Conservation (phyloP, 2,329 filamentous ascomycete species). For the Alternaria hordeiaustralica region DNA sequence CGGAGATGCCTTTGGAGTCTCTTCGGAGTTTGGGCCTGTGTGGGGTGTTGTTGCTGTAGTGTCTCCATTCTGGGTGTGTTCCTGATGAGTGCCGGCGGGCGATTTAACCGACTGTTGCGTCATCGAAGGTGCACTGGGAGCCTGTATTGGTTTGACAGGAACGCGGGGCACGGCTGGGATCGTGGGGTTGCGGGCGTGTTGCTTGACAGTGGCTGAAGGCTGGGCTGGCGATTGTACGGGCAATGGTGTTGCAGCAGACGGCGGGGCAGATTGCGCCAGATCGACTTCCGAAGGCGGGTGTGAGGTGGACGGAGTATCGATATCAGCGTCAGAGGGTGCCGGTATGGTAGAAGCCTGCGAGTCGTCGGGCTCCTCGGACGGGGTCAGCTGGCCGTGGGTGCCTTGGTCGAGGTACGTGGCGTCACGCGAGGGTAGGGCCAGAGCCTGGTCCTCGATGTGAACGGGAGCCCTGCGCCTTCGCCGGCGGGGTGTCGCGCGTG, state of each 20-base stretch:
- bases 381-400: constrained; percentile 44
- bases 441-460: constrained; percentile 45
- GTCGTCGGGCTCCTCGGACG: constrained; percentile 47
- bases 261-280: constrained; percentile 63
- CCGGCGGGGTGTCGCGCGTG: constrained; percentile 54
- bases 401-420: constrained; percentile 18
- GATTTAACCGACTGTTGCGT: constrained; percentile 47
- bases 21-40: constrained; percentile 30
- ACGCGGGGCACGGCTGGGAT: constrained; percentile 61
- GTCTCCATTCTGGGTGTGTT: constrained; percentile 14
- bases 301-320: constrained; percentile 65
- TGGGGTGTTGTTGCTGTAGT: constrained; percentile 17
- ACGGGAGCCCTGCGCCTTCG: constrained; percentile 53
- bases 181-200: constrained; percentile 52
- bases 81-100: constrained; percentile 19
- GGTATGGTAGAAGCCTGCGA: constrained; percentile 55
- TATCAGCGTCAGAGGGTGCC: constrained; percentile 54
- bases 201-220: constrained; percentile 39
- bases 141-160: constrained; percentile 54
- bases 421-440: constrained; percentile 60
- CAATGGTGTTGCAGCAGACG: constrained; percentile 59
- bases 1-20: constrained; percentile 50
- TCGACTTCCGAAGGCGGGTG: constrained; percentile 64
- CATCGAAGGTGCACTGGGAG: constrained; percentile 41
- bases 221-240: constrained; percentile 48